Conservation (phyloP, 148 eudicot species). For the Rhododendron ferrugineum region DNA sequence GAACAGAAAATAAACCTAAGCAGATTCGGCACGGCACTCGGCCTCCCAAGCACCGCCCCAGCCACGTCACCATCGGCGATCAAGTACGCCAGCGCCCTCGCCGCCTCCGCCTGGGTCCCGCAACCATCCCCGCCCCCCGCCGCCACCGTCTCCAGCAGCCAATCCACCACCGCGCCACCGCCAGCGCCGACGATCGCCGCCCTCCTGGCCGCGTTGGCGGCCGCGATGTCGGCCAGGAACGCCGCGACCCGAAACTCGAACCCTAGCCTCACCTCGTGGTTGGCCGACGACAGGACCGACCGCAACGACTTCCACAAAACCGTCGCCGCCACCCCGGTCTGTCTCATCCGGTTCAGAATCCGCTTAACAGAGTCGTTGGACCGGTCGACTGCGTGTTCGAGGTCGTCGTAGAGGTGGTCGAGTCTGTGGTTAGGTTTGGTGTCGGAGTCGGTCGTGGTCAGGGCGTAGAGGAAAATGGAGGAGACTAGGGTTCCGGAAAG, state of each 20-base stretch:
- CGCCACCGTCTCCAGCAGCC: slow-evolving; percentile 68
- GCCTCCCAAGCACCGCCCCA: slow-evolving; percentile 59
- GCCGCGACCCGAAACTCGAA: slow-evolving; percentile 92
- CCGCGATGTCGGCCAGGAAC: slow-evolving; percentile 84
- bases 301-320: slow-evolving; percentile 71
- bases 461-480: slow-evolving; percentile 20
- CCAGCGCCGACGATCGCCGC: slow-evolving; percentile 85
- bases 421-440: background rate
- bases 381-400: slow-evolving; percentile 33
- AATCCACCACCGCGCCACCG: slow-evolving; percentile 80
- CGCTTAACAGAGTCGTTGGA: slow-evolving; percentile 37
- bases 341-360: slow-evolving; percentile 45
- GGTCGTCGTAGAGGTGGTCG: slow-evolving; percentile 14
- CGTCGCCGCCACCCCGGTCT: slow-evolving; percentile 70
- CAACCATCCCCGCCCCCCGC: slow-evolving; percentile 37
- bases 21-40: slow-evolving; percentile 65
- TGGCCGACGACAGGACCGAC: slow-evolving; percentile 74
- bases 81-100: slow-evolving; percentile 88
- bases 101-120: slow-evolving; percentile 82
- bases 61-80: slow-evolving; percentile 76
- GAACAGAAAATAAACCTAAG: slow-evolving; percentile 72
- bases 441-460: background rate
- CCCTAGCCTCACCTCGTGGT: slow-evolving; percentile 74
- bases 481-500: slow-evolving; percentile 30
- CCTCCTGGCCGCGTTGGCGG: slow-evolving; percentile 70